phyloP scores from a whole-genome alignment of 208 protist species.

The Trypanosomatidae sp. region DNA sequence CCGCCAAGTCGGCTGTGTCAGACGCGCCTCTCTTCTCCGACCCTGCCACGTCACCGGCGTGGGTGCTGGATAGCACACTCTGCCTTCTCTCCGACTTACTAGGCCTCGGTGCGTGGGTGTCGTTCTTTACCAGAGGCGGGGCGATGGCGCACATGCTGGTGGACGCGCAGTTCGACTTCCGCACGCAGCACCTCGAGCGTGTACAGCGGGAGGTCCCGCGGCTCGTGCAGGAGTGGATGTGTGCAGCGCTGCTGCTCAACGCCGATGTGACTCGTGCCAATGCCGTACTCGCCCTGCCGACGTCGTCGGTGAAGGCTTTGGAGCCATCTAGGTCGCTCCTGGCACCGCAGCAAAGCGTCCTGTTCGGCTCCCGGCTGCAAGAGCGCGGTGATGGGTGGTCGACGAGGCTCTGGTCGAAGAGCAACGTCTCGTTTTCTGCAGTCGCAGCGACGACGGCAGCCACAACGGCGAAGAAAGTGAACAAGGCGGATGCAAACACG shows the following conservation, averaged over 20 bases:
- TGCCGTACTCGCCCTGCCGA: slow-evolving; percentile 23
- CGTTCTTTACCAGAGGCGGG: slow-evolving; percentile 63
- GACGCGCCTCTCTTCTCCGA: slow-evolving; percentile 32
- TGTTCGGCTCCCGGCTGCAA: slow-evolving; percentile 15
- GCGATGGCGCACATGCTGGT: slow-evolving; percentile 58
- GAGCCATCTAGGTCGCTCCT: slow-evolving; percentile 15
- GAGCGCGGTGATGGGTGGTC: slow-evolving; percentile 13
- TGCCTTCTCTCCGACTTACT: slow-evolving; percentile 74
- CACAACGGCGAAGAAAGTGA: neutral
- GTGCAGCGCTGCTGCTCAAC: slow-evolving; percentile 45
- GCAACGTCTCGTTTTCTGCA: slow-evolving; percentile 17
- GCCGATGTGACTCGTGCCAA: slow-evolving; percentile 33
- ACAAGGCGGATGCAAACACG: neutral
- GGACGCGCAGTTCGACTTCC: slow-evolving; percentile 46
- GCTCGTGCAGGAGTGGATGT: slow-evolving; percentile 76
- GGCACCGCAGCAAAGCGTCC: slow-evolving; percentile 14
- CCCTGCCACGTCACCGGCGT: slow-evolving; percentile 45
- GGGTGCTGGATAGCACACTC: slow-evolving; percentile 65
- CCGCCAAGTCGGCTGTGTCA: neutral
- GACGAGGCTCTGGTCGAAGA: slow-evolving; percentile 1
- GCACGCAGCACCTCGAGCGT: slow-evolving; percentile 66
- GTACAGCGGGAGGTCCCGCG: slow-evolving; percentile 53
- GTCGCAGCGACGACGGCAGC: slow-evolving; percentile 5
- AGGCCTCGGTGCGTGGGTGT: slow-evolving; percentile 57
- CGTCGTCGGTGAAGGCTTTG: slow-evolving; percentile 4